These are phyloP conservation scores for Ensete ventricosum DNA, from an alignment of 176 grass and related monocot genomes.

Conservation along the genomic window DNA sequence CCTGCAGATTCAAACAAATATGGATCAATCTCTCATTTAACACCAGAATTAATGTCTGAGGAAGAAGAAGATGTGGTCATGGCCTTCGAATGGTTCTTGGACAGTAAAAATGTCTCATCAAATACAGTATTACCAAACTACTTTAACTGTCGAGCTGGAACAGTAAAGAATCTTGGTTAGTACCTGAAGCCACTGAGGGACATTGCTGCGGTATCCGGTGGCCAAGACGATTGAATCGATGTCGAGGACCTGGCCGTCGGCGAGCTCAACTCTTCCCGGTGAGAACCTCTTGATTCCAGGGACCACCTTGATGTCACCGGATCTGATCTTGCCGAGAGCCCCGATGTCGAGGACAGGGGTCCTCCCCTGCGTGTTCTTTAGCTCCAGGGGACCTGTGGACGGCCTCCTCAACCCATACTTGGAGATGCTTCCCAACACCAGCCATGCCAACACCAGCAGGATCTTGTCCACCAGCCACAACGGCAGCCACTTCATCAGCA, in stretches of 20 bases:
- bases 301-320: slow-evolving; percentile 13
- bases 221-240: slow-evolving; percentile 29
- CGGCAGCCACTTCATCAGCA: too few relatives aligned
- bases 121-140: too few relatives aligned
- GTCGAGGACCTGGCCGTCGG: slow-evolving; percentile 33
- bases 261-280: slow-evolving; percentile 30
- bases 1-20: slow-evolving; percentile 5
- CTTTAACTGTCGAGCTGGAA: not conserved
- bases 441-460: not conserved
- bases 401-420: slow-evolving; percentile 47
- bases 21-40: not conserved
- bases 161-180: not conserved
- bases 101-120: too few relatives aligned
- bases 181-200: slow-evolving; percentile 65
- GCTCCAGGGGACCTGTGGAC: not conserved
- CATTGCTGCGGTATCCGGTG: slow-evolving; percentile 9
- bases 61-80: too few relatives aligned
- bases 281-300: too few relatives aligned
- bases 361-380: too few relatives aligned
- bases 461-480: too few relatives aligned
- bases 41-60: too few relatives aligned
- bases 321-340: slow-evolving; percentile 46
- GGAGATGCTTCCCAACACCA: slow-evolving; percentile 44
- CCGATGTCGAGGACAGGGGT: slow-evolving; percentile 25
- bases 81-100: too few relatives aligned